Conservation (phyloP, 75 land plant species). For the Gnetum montanum region DNA sequence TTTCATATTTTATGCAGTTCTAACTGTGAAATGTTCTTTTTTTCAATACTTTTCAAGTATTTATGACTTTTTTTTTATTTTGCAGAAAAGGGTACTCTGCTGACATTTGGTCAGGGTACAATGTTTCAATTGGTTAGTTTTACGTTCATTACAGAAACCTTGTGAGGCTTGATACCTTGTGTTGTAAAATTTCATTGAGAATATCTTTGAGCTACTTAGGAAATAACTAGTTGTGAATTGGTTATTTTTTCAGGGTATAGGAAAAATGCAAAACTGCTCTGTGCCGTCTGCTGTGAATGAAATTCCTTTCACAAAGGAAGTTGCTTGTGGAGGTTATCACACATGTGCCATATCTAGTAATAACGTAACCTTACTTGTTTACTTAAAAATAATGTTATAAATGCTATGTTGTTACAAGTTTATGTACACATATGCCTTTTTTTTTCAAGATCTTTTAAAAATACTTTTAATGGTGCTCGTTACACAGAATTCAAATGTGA, state of each 20-base stretch:
- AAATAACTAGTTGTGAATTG: too few relatives aligned
- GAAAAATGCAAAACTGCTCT: conserved; percentile 28
- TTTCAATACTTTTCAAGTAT: background rate
- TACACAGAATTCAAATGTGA: too few relatives aligned
- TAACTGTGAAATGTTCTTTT: background rate
- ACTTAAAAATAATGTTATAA: background rate
- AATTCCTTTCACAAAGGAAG: conserved; percentile 43
- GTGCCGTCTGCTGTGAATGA: conserved; percentile 34
- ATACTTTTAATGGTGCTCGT: too few relatives aligned
- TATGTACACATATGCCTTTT: too few relatives aligned
- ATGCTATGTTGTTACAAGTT: background rate
- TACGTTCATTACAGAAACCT: too few relatives aligned
- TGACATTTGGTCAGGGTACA: conserved; percentile 66
- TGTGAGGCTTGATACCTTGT: too few relatives aligned
- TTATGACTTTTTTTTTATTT: background rate
- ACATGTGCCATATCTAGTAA: conserved; percentile 79
- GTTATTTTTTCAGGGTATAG: conserved; percentile 36
- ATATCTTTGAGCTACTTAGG: too few relatives aligned
- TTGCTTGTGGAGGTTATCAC: conserved; percentile 94
- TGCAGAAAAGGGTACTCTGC: conserved; percentile 67
- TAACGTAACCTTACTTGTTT: background rate
- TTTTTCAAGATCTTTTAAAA: too few relatives aligned
- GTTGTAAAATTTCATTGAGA: too few relatives aligned
- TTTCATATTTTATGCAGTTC: background rate
- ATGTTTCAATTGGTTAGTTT: conserved; percentile 42